Evolutionary conservation across 73 alveolate species (phyloP).

Genomic region (Effrenium voratum): DNA sequence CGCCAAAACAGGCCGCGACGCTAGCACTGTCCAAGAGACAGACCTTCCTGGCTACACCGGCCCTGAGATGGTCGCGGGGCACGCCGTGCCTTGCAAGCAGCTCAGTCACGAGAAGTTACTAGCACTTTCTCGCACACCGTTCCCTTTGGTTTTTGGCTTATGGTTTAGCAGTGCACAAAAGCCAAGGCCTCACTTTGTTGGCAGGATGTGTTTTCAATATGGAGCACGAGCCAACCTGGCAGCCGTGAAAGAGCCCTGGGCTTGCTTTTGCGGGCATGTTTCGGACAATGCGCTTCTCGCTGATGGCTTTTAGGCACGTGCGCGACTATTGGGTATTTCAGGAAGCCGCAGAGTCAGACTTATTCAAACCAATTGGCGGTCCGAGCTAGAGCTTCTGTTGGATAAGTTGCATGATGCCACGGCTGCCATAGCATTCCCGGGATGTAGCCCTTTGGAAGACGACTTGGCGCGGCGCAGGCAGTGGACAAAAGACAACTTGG

Average conservation of each 20-base stretch:
- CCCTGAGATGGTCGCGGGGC: not conserved
- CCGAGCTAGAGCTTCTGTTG: not conserved
- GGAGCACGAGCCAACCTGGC: slow-evolving; percentile 7
- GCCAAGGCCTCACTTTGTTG: not conserved
- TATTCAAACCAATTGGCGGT: not conserved
- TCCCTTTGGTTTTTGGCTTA: not conserved
- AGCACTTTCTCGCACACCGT: not conserved
- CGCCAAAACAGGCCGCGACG: not conserved
- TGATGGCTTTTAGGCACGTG: not conserved
- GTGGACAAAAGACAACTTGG: not conserved
- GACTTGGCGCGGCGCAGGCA: not conserved
- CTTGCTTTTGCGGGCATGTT: not conserved
- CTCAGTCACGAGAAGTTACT: not conserved
- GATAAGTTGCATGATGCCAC: not conserved
- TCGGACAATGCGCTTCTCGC: not conserved
- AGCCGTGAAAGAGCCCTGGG: not conserved
- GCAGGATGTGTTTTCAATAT: not conserved
- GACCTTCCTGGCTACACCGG: not conserved
- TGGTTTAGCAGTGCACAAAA: not conserved
- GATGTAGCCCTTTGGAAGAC: not conserved
- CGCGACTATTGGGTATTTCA: not conserved
- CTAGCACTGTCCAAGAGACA: not conserved
- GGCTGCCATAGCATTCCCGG: not conserved
- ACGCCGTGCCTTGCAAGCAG: not conserved
- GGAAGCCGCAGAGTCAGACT: not conserved